These are phyloP conservation scores for Marsdenia floribunda DNA, from an alignment of 257 asterid genomes.

Conservation along the genomic window DNA sequence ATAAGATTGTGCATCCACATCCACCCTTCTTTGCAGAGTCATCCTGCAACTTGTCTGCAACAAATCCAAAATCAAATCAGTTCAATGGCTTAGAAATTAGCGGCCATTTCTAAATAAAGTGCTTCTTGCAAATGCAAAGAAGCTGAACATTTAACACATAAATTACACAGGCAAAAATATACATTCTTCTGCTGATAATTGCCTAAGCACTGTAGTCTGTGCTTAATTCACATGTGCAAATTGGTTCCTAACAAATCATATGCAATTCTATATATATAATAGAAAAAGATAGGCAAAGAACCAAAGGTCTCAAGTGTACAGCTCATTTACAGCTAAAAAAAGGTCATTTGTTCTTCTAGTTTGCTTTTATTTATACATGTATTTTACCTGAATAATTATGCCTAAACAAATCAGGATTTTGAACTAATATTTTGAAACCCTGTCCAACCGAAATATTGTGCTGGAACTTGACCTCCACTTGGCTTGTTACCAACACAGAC, in stretches of 20 bases:
- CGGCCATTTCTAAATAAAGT: not conserved
- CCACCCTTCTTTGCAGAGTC: slow-evolving; percentile 52
- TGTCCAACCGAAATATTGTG: not conserved
- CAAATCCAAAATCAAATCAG: not conserved
- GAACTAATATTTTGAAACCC: not conserved
- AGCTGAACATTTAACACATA: not conserved
- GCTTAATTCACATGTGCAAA: not conserved
- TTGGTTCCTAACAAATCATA: not conserved
- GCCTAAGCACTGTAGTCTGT: no score
- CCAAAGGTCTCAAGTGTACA: not conserved
- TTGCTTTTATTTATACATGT: not conserved
- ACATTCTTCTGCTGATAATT: no score
- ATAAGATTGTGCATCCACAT: slow-evolving; percentile 69
- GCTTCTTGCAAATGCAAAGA: not conserved
- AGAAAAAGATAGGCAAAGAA: not conserved
- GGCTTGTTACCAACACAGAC: not conserved
- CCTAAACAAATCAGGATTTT: not conserved
- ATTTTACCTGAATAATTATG: not conserved
- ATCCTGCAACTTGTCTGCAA: slow-evolving; percentile 62
- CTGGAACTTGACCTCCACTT: not conserved
- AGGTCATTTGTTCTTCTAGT: not conserved
- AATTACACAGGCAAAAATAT: not conserved
- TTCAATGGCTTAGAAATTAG: not conserved
- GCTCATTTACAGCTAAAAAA: not conserved
- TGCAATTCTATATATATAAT: not conserved